Base-by-base conservation (phyloP, 2,329 filamentous ascomycete genomes). In the Colletotrichum sp. region DNA sequence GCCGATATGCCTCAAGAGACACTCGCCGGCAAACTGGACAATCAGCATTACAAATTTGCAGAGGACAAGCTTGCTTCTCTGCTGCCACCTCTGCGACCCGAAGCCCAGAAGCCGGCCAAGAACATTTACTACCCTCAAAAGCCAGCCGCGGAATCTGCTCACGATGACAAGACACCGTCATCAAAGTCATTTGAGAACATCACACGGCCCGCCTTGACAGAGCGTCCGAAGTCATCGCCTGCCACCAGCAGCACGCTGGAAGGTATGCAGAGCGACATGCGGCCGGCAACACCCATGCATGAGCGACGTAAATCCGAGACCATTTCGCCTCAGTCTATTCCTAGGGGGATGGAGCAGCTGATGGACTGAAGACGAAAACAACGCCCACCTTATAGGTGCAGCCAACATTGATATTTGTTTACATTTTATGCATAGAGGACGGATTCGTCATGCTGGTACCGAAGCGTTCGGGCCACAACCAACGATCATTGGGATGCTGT, bases 261-360 rank as follows among this genome's bases (percentile, higher is more conserved):
- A n/a, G 55, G 32, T 8, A 59, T 55, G 59, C 68, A 67, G 16
- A 62, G 65, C 52, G 71, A 66, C 52, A 55, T 30, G 21, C 72
- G 66, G 24, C 77, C 76, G 16, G 34, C 49, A 10, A 78, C 76
- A 8, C 76, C 76, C 21, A 49, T 63, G 39, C 67, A 77, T 21
- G 62, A 69, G 18, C 71, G 76, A 26, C 39, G 67, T 28, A 63
- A 44, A 52, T 77, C 76, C 65, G 81, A 85, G 26, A 88, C 87
- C 8, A 88, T 89, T 49, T 88, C 87, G 30, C 87, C 88, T 8
- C 84, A 81, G 32, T 85, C 84, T 5, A 79, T 86, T 24, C 88
- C 88, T 6, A 82, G 81, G 18, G 84, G 83, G 34, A 85, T 89
- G 84, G 81, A 78, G 24, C 78, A 79, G n/a, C 76, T 89, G 18